phyloP scores from a whole-genome alignment of 2,329 filamentous ascomycete species.

The Penicillium glabrum region DNA sequence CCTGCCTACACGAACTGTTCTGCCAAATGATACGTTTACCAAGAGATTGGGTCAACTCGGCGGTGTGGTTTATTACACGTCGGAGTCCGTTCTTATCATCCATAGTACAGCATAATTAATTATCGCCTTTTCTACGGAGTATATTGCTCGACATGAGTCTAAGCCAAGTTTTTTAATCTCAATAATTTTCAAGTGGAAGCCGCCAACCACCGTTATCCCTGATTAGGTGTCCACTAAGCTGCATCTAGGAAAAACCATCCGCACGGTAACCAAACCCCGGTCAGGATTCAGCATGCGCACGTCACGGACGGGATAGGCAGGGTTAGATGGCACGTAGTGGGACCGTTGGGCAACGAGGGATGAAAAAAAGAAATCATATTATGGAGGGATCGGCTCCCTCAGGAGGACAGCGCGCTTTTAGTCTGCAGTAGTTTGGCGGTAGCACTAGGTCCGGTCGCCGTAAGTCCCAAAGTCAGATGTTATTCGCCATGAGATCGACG shows the following conservation, averaged over 20 bases:
- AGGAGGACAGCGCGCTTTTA: conserved; percentile 6
- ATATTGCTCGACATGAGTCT: neutral
- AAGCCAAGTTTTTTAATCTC: neutral
- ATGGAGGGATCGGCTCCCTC: conserved; percentile 10
- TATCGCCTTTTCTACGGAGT: neutral
- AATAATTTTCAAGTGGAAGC: neutral
- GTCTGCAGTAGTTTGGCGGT: conserved; percentile 13
- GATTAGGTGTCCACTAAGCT: neutral
- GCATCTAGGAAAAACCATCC: neutral
- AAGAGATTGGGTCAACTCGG: neutral
- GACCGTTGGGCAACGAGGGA: conserved; percentile 19
- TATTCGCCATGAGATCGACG: neutral
- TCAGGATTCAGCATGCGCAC: neutral
- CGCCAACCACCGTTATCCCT: neutral
- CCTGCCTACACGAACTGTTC: conserved; percentile 2
- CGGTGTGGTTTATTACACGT: neutral
- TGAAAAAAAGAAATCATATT: neutral
- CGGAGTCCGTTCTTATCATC: neutral
- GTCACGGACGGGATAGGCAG: neutral
- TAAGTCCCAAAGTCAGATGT: neutral
- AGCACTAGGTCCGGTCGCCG: neutral
- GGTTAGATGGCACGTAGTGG: conserved; percentile 1
- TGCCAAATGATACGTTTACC: conserved; percentile 1
- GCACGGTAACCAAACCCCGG: neutral
- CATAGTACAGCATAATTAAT: too few relatives aligned